These are phyloP conservation scores for Thymus quinquecostatus DNA, from an alignment of 257 asterid genomes.

Conservation along the genomic window DNA sequence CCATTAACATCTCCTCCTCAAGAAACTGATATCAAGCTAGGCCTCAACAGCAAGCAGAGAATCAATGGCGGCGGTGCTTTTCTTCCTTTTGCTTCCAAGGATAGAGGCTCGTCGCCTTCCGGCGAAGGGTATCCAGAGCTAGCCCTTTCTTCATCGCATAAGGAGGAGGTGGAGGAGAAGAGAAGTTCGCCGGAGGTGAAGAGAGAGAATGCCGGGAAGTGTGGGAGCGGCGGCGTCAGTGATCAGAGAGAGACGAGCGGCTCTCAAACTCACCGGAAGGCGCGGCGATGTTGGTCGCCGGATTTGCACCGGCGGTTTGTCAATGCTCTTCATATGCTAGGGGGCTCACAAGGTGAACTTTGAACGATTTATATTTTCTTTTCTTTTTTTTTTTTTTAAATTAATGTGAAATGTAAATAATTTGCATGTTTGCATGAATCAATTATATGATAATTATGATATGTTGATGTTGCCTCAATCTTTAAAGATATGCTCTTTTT, in stretches of 20 bases:
- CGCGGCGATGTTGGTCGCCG: conserved; percentile 99
- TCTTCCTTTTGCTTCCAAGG: conserved; percentile 57
- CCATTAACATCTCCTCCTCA: conserved; percentile 40
- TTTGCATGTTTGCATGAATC: too few relatives aligned
- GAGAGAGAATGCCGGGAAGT: conserved; percentile 43
- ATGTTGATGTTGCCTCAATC: background rate
- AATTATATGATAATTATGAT: conserved; percentile 31
- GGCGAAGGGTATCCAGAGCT: conserved; percentile 57
- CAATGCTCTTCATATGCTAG: conserved; percentile 95
- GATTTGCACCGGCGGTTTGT: conserved; percentile 92
- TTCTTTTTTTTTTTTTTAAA: too few relatives aligned
- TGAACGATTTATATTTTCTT: background rate
- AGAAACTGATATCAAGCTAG: conserved; percentile 54
- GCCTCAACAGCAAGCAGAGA: conserved; percentile 50
- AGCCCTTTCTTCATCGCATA: conserved; percentile 70
- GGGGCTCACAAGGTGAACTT: conserved; percentile 93
- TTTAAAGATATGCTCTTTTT: conserved; percentile 21
- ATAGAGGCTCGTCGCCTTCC: conserved; percentile 33
- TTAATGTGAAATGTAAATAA: too few relatives aligned
- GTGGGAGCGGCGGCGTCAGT: conserved; percentile 31
- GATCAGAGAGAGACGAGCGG: conserved; percentile 37
- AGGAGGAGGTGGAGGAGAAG: conserved; percentile 55
- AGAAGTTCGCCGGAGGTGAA: conserved; percentile 43
- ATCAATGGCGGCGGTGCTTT: conserved; percentile 63
- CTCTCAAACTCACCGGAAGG: conserved; percentile 74